These are phyloP conservation scores for Colletotrichum cordylinicola DNA, from an alignment of 2,329 filamentous ascomycete genomes.

Conservation along the genomic window DNA sequence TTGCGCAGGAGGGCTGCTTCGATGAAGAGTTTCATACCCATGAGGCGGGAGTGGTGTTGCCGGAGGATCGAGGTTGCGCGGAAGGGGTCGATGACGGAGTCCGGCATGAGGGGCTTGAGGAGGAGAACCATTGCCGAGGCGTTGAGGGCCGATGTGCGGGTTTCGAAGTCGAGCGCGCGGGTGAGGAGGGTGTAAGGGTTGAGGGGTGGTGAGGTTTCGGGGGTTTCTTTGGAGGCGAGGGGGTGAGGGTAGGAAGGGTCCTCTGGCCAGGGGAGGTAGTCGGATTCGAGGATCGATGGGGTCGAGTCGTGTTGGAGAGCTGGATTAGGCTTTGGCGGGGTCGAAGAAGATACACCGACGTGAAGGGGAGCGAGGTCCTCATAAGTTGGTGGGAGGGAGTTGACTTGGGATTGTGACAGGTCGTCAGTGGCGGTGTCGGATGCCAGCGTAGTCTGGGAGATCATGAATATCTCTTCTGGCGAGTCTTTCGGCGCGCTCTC, in stretches of 20 bases:
- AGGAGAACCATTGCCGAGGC: conserved; percentile 67
- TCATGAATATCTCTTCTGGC: conserved; percentile 46
- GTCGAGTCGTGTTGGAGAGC: conserved; percentile 43
- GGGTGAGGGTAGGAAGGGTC: conserved; percentile 63
- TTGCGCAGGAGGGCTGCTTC: conserved; percentile 68
- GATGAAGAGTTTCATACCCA: conserved; percentile 63
- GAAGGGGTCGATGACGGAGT: conserved; percentile 58
- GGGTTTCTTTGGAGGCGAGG: conserved; percentile 21
- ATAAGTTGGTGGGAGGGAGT: conserved; percentile 1
- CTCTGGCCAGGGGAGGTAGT: conserved; percentile 64
- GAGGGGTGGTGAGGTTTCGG: conserved; percentile 43
- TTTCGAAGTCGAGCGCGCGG: conserved; percentile 62
- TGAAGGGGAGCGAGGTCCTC: conserved; percentile 21
- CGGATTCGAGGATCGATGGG: conserved; percentile 56
- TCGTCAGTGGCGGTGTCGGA: conserved; percentile 36
- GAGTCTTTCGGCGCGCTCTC: conserved; percentile 29
- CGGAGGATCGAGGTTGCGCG: conserved; percentile 62
- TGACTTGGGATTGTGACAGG: conserved; percentile 7
- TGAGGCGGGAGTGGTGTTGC: conserved; percentile 66
- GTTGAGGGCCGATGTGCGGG: conserved; percentile 60
- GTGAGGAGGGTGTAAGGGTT: conserved; percentile 61
- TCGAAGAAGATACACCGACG: conserved; percentile 21
- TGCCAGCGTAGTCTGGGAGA: conserved; percentile 50
- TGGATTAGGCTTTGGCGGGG: conserved; percentile 28
- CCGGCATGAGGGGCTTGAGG: conserved; percentile 61